Evolutionary conservation across 1,139 yeast species (phyloP).

Genomic region (Hyphopichia khmerensis): DNA sequence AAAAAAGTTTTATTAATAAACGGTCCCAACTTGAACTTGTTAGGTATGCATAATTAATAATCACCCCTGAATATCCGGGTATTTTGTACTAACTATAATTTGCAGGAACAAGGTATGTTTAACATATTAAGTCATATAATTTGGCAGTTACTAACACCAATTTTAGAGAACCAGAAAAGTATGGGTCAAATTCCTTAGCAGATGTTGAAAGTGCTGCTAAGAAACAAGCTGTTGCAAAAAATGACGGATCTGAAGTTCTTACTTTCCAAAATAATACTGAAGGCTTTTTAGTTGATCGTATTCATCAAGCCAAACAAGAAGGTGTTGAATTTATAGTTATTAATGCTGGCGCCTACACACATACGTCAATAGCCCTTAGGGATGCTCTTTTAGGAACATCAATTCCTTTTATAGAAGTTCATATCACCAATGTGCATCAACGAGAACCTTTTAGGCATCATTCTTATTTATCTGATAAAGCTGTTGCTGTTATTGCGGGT

Average conservation of each 20-base stretch:
- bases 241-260: constrained; percentile 29
- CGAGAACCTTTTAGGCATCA: constrained; percentile 52
- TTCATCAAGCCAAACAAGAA: constrained; percentile 43
- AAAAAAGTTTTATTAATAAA: constrained; percentile 43
- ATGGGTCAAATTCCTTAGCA: constrained; percentile 43
- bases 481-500: constrained; percentile 48
- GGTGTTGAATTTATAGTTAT: constrained; percentile 42
- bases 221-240: constrained; percentile 30
- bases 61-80: no score
- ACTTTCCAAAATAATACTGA: constrained; percentile 45
- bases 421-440: constrained; percentile 50
- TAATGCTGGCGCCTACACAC: constrained; percentile 54
- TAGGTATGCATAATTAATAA: constrained; percentile 4
- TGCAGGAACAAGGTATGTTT: constrained; percentile 3
- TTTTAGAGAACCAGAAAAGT: constrained; percentile 50
- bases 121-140: background rate
- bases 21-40: constrained; percentile 45
- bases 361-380: constrained; percentile 49
- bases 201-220: constrained; percentile 42
- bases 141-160: background rate
- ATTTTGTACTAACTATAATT: constrained; percentile 1
- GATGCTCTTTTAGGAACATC: constrained; percentile 49
- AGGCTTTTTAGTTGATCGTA: constrained; percentile 47
- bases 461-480: constrained; percentile 47
- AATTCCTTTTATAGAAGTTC: constrained; percentile 49